Percentiles rank a stretch among this genome's conserved stretches.
Conservation (phyloP, 1,284 basidiomycete genomes). For the Leccinum subfulvum region DNA sequence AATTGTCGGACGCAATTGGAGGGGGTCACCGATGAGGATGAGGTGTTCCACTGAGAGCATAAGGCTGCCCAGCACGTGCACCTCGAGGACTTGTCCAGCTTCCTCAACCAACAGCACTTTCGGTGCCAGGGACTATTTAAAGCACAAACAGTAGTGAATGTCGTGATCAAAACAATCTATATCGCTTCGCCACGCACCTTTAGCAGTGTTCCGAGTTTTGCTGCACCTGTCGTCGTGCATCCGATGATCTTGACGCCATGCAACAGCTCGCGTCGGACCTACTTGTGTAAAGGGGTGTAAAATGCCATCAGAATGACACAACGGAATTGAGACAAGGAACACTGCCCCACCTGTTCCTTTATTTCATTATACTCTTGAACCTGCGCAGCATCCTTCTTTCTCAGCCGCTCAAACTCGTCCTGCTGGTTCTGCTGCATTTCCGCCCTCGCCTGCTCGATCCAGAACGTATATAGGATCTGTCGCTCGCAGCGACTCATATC, state of each 20-base stretch:
- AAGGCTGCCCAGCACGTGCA: conserved; percentile 62
- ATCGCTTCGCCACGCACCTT: conserved; percentile 39
- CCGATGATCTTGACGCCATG: conserved; percentile 61
- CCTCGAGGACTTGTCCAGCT: conserved; percentile 76
- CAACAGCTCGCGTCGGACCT: conserved; percentile 43
- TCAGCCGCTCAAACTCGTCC: conserved; percentile 38
- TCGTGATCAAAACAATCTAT: background rate
- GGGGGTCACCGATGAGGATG: conserved; percentile 70
- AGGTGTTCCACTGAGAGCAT: conserved; percentile 63
- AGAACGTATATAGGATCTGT: conserved; percentile 34
- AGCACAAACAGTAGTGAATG: conserved; percentile 1
- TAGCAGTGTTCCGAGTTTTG: conserved; percentile 57
- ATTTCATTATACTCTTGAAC: conserved; percentile 35
- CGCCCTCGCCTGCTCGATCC: conserved; percentile 33
- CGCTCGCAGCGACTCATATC: conserved; percentile 43
- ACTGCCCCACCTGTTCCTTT: conserved; percentile 34
- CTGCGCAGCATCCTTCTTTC: conserved; percentile 32
- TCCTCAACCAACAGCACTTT: conserved; percentile 65
- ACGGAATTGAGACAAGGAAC: conserved; percentile 17
- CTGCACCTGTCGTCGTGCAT: conserved; percentile 73
- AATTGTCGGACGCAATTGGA: conserved; percentile 66
- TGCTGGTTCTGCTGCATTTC: conserved; percentile 35
- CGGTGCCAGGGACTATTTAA: conserved; percentile 47
- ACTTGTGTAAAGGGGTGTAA: background rate
- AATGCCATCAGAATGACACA: background rate